Percentiles rank a stretch among this genome's conserved stretches.
Conservation (phyloP, 2,329 filamentous ascomycete species). For the Claviceps purpurea region DNA sequence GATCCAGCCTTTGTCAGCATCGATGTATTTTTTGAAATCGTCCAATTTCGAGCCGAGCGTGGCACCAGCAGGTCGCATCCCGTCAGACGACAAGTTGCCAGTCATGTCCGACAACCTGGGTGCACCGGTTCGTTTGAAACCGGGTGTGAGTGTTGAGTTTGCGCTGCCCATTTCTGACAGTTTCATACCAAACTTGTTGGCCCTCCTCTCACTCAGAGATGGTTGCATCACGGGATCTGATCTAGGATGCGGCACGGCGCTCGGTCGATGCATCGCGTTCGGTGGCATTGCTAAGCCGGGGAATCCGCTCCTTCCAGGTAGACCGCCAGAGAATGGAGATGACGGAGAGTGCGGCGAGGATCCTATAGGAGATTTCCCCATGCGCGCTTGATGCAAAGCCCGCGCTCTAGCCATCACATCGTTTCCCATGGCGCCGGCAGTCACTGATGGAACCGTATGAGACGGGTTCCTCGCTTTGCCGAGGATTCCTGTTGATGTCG, state of each 20-base stretch:
- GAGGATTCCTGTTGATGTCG: conserved; percentile 68
- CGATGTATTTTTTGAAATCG: conserved; percentile 66
- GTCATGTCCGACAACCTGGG: conserved; percentile 32
- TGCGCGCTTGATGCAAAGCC: conserved; percentile 31
- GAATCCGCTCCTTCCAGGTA: conserved; percentile 28
- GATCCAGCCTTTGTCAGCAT: conserved; percentile 80
- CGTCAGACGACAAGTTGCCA: conserved; percentile 9
- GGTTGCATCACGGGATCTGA: conserved; percentile 41
- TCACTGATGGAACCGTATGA: conserved; percentile 24
- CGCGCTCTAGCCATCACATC: conserved; percentile 34
- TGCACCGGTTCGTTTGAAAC: conserved; percentile 19
- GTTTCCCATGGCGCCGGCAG: conserved; percentile 20
- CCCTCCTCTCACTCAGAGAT: conserved; percentile 54
- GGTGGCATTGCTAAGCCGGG: conserved; percentile 30
- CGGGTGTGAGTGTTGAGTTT: conserved; percentile 11
- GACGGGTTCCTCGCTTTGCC: conserved; percentile 47
- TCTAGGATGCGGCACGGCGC: conserved; percentile 34
- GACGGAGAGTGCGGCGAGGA: conserved; percentile 18
- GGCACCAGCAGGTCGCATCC: conserved; percentile 20
- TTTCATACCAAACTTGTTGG: conserved; percentile 40
- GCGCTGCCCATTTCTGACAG: conserved; percentile 38
- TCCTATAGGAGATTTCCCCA: conserved; percentile 23
- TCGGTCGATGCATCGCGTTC: conserved; percentile 27
- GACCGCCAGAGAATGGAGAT: conserved; percentile 19
- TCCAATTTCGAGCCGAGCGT: conserved; percentile 37